Conservation (phyloP, 495 filamentous ascomycete species). For the Corynascus novoguineensis region DNA sequence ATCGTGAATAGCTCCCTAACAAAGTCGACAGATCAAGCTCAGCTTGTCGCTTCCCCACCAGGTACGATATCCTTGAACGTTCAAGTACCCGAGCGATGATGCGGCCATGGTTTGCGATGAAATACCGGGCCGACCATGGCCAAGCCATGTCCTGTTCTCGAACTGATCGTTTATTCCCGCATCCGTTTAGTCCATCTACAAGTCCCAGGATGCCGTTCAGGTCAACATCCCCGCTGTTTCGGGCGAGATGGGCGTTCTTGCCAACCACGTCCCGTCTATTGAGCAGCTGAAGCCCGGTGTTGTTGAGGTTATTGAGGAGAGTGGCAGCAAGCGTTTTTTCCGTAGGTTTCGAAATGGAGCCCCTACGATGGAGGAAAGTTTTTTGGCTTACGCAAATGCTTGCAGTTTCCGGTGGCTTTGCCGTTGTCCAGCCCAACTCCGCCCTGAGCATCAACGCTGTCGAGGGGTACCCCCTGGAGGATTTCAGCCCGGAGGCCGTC, state of each 20-base stretch:
- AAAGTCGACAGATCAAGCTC: conserved; percentile 76
- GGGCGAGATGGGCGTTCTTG: conserved; percentile 98
- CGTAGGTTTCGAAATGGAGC: conserved; percentile 53
- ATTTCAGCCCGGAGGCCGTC: conserved; percentile 85
- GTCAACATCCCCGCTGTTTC: conserved; percentile 98
- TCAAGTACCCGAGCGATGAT: background rate
- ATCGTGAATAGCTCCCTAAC: conserved; percentile 20
- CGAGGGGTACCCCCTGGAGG: conserved; percentile 88
- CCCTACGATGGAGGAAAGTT: background rate
- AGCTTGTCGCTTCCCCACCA: conserved; percentile 95
- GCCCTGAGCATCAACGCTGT: conserved; percentile 95
- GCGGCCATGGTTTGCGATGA: background rate
- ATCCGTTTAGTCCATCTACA: conserved; percentile 49
- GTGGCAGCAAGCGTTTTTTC: conserved; percentile 90
- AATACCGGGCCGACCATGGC: background rate
- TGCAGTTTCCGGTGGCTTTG: conserved; percentile 92
- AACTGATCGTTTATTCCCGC: conserved; percentile 43
- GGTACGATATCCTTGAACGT: conserved; percentile 53
- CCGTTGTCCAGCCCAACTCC: conserved; percentile 92
- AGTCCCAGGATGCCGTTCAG: conserved; percentile 71
- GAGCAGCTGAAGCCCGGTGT: conserved; percentile 97
- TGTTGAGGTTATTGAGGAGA: conserved; percentile 93
- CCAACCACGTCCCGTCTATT: conserved; percentile 97
- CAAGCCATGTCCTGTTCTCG: background rate
- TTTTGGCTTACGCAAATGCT: conserved; percentile 9